Conservation (phyloP, 306 rosid species). For the Prunus mira region DNA sequence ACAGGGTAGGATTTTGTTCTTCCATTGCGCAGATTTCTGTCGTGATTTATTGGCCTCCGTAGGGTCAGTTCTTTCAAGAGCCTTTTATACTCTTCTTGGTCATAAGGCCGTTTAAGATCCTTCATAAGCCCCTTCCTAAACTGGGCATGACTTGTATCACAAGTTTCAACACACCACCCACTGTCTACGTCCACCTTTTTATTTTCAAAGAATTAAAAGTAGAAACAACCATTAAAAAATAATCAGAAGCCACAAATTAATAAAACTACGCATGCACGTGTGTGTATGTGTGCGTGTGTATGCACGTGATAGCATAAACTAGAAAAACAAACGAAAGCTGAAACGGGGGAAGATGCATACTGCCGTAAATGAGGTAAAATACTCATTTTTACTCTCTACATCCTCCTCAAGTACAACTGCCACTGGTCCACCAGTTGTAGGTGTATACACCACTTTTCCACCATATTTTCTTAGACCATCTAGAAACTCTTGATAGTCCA, state of each 20-base stretch:
- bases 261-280: background rate
- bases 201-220: slow-evolving; percentile 28
- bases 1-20: slow-evolving; percentile 19
- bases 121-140: slow-evolving; percentile 57
- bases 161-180: slow-evolving; percentile 2
- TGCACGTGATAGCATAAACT: background rate
- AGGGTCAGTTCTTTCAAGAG: slow-evolving; percentile 13
- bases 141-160: slow-evolving; percentile 17
- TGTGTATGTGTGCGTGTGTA: background rate
- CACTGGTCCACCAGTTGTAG: slow-evolving; percentile 13
- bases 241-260: background rate
- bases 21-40: slow-evolving; percentile 34
- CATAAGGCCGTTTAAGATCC: slow-evolving; percentile 52
- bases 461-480: slow-evolving; percentile 7
- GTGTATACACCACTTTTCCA: slow-evolving; percentile 7
- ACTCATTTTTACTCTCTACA: slow-evolving; percentile 26
- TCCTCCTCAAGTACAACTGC: slow-evolving; percentile 26
- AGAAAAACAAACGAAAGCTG: slow-evolving; percentile 6
- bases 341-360: slow-evolving; percentile 37
- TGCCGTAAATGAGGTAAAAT: slow-evolving; percentile 26
- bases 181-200: slow-evolving; percentile 27
- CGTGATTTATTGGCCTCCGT: slow-evolving; percentile 18
- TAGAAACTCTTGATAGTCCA: slow-evolving; percentile 29
- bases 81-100: slow-evolving; percentile 28
- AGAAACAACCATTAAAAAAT: slow-evolving; percentile 5